A percentile compares a stretch with the other conserved stretches of the same genome.
These are phyloP conservation scores for Dillenia turbinata DNA, from an alignment of 164 flowering plant species.

Conservation along the genomic window DNA sequence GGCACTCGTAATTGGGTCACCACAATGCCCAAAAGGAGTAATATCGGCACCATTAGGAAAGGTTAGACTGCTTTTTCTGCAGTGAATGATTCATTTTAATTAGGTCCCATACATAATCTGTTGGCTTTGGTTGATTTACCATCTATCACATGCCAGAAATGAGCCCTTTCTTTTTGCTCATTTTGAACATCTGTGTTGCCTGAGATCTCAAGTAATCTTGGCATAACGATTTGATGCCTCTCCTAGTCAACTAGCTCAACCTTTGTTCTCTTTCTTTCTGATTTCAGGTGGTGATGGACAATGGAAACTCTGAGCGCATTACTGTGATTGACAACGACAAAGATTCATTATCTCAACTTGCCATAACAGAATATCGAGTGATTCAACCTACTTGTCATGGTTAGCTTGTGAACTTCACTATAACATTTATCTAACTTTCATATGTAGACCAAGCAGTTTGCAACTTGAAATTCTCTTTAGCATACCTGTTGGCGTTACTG, in stretches of 20 bases:
- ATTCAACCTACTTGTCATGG: constrained; percentile 49
- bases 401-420: constrained; percentile 20
- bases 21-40: constrained; percentile 57
- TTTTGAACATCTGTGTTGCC: too few species aligned
- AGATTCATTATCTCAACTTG: constrained; percentile 51
- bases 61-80: constrained; percentile 28
- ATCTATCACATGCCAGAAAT: too few species aligned
- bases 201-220: too few species aligned
- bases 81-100: too few species aligned
- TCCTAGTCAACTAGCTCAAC: too few species aligned
- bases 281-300: constrained; percentile 66
- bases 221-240: too few species aligned
- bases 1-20: constrained; percentile 94
- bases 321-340: constrained; percentile 36
- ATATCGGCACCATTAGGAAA: constrained; percentile 78
- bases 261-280: too few species aligned
- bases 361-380: constrained; percentile 77
- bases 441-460: background rate
- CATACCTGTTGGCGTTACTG: too few species aligned
- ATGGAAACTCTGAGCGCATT: constrained; percentile 83
- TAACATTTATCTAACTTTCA: too few species aligned
- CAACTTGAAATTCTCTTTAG: background rate
- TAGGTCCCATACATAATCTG: too few species aligned
- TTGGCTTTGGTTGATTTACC: too few species aligned
- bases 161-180: too few species aligned